Base-by-base conservation (phyloP, 2,329 filamentous ascomycete genomes). In the Diaporthe capsici region DNA sequence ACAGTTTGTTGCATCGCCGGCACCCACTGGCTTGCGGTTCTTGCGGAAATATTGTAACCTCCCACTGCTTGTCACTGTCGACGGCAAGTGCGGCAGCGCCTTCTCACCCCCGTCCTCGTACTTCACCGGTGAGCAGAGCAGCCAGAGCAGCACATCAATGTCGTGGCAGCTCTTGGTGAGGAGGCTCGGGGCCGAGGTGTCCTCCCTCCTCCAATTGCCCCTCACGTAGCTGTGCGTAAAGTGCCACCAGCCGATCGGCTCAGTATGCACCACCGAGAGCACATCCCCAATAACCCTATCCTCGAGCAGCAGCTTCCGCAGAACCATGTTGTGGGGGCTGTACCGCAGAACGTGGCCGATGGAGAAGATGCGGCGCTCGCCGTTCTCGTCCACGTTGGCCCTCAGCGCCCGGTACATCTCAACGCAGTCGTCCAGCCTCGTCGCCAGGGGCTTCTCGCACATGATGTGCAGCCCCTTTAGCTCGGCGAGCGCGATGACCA, bases 91-190 rank as follows among this genome's bases (percentile, higher is more conserved):
- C 0, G 93, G 90, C 20, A 87, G 83, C 8, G 82, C 80, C 34
- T 79, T 77, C 17, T 84, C 83, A 10, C 84, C 83, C 1, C 84
- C 80, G 17, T 86, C 85, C 0, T 86, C 83, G 72, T 84, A 85
- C 20, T 82, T 82, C 0, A 89, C 83, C 0, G 95, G 94, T 0
- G 94, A 95, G 81, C 93, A 96, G 15, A 98, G 89, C 63, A 98
- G 86, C 97, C 97, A 99, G 22, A 98, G 87, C 6, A 98, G 86
- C 75, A 98, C 91, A 82, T 99, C 97, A 68, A 99, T 94, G 80
- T 99, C 97, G 81, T 99, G 97, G 80, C 97, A 98, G 76, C 95
- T 97, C 85, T 98, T 99, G 3, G 96, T 98, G 42, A 99, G 88
- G 2, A 99, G 88, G 1, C 94, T 96, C 9, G 93, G 96, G 34